Percentiles rank a stretch among this genome's conserved stretches.
Conservation (phyloP, 73 alveolate genomes). For the Tetrahymena borealis region DNA sequence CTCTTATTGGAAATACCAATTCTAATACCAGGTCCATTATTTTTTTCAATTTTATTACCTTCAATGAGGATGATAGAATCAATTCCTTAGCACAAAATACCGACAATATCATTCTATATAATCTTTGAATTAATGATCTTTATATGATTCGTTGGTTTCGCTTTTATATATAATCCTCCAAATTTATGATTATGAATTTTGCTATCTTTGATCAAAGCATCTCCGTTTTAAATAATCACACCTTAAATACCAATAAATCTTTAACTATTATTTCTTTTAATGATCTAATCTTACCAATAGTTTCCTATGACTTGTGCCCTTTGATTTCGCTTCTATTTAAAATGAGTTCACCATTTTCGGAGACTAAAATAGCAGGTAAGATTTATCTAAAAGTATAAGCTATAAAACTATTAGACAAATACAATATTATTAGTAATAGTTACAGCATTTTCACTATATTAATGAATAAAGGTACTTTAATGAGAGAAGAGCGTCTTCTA, state of each 20-base stretch:
- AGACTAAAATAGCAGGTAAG: constrained; percentile 20
- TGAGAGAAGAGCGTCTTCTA: neutral
- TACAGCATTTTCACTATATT: neutral
- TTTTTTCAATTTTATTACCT: constrained; percentile 35
- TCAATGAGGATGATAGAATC: constrained; percentile 51
- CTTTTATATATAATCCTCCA: constrained; percentile 18
- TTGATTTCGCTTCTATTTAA: constrained; percentile 17
- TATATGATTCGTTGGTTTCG: constrained; percentile 17
- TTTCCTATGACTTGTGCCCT: neutral
- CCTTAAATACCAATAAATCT: too few relatives aligned
- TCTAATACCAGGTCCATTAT: constrained; percentile 67
- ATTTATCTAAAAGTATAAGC: constrained; percentile 12
- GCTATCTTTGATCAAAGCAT: constrained; percentile 10
- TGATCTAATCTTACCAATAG: neutral
- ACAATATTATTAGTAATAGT: neutral
- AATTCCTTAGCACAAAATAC: constrained; percentile 55
- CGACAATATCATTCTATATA: constrained; percentile 46
- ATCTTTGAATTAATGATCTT: constrained; percentile 51
- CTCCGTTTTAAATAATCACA: constrained; percentile 11
- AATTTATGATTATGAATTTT: constrained; percentile 18
- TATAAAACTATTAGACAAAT: neutral
- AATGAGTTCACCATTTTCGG: constrained; percentile 8
- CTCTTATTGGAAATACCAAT: constrained; percentile 52
- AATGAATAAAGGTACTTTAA: neutral
- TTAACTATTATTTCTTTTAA: too few relatives aligned